Evolutionary conservation across 2,329 filamentous ascomycete species (phyloP), one percentile per base, ranked within the genome.

Genomic region (Aspergillus sp.): DNA sequence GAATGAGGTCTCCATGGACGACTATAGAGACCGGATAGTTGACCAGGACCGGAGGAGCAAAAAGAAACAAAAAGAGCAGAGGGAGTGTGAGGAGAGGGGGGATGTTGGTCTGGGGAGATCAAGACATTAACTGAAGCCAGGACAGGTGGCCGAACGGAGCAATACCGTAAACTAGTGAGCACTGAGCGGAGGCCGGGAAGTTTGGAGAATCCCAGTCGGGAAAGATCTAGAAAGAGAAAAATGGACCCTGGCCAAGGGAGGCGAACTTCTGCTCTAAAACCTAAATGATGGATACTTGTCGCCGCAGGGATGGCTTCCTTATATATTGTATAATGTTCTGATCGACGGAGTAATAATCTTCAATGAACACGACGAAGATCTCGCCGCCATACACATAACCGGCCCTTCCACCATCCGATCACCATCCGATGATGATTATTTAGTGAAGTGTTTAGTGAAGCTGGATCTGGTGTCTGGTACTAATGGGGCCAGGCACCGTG

Each of bases 91-190:
- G 48, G 59, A 55, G 53, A 53, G 50, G 42, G 48, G 48, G 43
- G 41, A 54, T 53, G 53, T 49, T 54, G 53, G 51, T 56, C 34
- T 45, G 47, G 53, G 41, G 36, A 55, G 44, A 59, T 62, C 60
- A 63, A 59, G 62, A 64, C 63, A 64, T 66, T 61, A 66, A 36
- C 34, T 36, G 6, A 36, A 55, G 64, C 66, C 64, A 68, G 57
- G 66, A 65, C 66, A 68, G 63, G 66, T 68, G 66, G 66, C 66
- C 60, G 55, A 54, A 64, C 47, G 54, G 43, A 57, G 53, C 30
- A 55, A 38, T 53, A 48, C 49, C 24, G 17, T 32, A 22, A n/a
- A 50, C 41, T 57, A 60, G 41, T 56, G 51, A 50, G 57, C 55
- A 24, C 26, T 30, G 26, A 30, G 43, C 15, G 44, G 53, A 54